A percentile compares a stretch with the other conserved stretches of the same genome.
phyloP scores from a whole-genome alignment of 768 basidiomycete genomes.

The Russula griseocarnosa region DNA sequence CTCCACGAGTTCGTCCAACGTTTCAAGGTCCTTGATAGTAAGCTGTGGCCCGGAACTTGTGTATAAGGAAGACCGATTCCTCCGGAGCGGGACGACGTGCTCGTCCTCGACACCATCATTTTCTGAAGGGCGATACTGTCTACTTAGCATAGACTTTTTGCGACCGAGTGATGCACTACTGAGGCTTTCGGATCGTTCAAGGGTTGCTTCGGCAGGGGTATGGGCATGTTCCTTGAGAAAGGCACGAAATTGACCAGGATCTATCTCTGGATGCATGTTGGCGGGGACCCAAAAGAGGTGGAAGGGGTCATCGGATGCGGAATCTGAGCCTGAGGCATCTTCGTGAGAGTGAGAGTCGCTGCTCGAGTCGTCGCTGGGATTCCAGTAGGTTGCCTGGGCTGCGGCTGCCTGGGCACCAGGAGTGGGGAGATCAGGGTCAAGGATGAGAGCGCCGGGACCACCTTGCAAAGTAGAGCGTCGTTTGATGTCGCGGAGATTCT shows the following conservation, averaged over 20 bases:
- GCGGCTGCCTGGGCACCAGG: conserved; percentile 53
- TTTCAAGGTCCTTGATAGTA: conserved; percentile 91
- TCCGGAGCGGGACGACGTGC: conserved; percentile 59
- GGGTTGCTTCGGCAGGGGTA: conserved; percentile 42
- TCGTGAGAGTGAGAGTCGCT: conserved; percentile 39
- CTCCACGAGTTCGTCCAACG: conserved; percentile 87
- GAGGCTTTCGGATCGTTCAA: conserved; percentile 45
- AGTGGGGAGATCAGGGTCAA: conserved; percentile 90
- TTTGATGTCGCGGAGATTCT: conserved; percentile 77
- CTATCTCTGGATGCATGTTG: conserved; percentile 93
- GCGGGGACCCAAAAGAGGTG: conserved; percentile 99
- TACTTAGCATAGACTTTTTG: conserved; percentile 89
- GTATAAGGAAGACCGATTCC: conserved; percentile 66
- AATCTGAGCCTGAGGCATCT: conserved; percentile 40
- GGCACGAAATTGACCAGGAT: conserved; percentile 90
- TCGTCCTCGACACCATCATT: conserved; percentile 69
- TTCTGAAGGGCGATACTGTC: conserved; percentile 82
- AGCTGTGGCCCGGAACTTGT: conserved; percentile 74
- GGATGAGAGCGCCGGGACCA: conserved; percentile 73
- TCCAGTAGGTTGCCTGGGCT: conserved; percentile 35
- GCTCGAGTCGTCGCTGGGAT: conserved; percentile 41
- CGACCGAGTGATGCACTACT: conserved; percentile 58
- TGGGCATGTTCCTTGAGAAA: conserved; percentile 93
- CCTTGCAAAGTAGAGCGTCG: conserved; percentile 73
- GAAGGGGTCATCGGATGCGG: conserved; percentile 66